phyloP scores from a whole-genome alignment of 495 filamentous ascomycete species.

The Aspergillus ostianus region DNA sequence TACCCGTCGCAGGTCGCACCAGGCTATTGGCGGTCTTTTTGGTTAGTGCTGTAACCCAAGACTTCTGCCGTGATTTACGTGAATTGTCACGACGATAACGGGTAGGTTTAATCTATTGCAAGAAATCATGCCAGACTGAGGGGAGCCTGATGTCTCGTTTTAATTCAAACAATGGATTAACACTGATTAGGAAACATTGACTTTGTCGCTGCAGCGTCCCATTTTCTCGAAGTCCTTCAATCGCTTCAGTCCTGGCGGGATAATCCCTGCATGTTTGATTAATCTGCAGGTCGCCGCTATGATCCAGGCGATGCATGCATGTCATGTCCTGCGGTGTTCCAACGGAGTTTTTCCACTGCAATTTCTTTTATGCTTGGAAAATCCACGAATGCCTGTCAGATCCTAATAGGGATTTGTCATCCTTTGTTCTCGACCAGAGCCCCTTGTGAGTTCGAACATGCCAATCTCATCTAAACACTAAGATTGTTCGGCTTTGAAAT shows the following conservation, averaged over 20 bases:
- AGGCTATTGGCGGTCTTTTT: conserved; percentile 9
- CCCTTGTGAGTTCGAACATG: not conserved
- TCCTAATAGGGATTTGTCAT: not conserved
- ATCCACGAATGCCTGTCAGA: not conserved
- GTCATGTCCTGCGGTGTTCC: not conserved
- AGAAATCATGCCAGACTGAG: not conserved
- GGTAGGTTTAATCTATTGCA: not conserved
- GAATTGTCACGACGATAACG: not conserved
- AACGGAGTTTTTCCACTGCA: not conserved
- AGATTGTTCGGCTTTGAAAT: not conserved
- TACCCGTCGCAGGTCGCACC: not conserved
- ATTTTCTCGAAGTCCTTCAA: not conserved
- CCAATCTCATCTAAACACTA: not conserved
- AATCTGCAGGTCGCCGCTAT: not conserved
- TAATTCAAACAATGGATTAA: not conserved
- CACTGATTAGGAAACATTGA: not conserved
- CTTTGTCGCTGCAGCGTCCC: not conserved
- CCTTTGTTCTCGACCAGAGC: not conserved
- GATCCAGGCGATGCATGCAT: not conserved
- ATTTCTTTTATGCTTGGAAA: not conserved
- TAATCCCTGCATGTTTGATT: not conserved
- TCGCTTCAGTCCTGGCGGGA: not conserved
- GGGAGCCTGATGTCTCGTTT: not conserved
- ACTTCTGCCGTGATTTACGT: conserved; percentile 3
- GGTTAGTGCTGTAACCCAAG: conserved; percentile 22